Base-by-base conservation (phyloP, 2,329 filamentous ascomycete genomes). In the Monosporascus sp. region DNA sequence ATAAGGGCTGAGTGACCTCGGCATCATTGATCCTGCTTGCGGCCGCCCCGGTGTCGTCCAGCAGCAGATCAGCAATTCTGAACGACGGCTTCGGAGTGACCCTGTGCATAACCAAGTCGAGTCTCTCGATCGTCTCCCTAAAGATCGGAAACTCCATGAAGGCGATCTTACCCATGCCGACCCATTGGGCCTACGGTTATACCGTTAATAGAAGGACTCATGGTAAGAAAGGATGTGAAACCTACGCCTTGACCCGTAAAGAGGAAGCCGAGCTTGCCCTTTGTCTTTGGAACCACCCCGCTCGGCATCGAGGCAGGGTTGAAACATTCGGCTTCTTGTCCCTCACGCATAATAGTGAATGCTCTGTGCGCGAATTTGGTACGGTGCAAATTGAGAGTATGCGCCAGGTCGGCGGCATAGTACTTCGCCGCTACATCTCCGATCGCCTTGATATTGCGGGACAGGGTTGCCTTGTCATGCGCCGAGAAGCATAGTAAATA, bases 1-100 rank as follows among this genome's bases (percentile, higher is more conserved):
- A 75, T 49, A 75, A 71, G 5, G 67, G 64, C 51, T 68, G 65
- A 17, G 62, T 56, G 36, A 61, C 31, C n/a, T 64, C 60, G 4
- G 62, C 57, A 37, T 64, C 58, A 7, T 55, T 52, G 11, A 63
- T 53, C 8, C 48, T 51, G 34, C 11, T 36, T 6, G 50, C 45
- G 11, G 47, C 49, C 3, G 50, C 47, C 26, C 34, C 46, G 5
- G 50, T 24, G 1, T 55, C 52, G 14, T 43, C 49, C 7, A 54
- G 44, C 4, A 61, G 51, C 14, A 56, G 27, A 5, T 58, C 54
- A 17, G 48, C 50, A 17, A 61, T 51, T 48, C 48, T 51, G 41
- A 51, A 60, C 20, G 51, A 37, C 1, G 59, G 59, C 22, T 49
- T 43, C 5, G 53, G n/a, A 26, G 38, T 9, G 14, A 55, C 14